phyloP scores from a whole-genome alignment of 2,329 filamentous ascomycete genomes.

The Chaetoscypha palmicola region DNA sequence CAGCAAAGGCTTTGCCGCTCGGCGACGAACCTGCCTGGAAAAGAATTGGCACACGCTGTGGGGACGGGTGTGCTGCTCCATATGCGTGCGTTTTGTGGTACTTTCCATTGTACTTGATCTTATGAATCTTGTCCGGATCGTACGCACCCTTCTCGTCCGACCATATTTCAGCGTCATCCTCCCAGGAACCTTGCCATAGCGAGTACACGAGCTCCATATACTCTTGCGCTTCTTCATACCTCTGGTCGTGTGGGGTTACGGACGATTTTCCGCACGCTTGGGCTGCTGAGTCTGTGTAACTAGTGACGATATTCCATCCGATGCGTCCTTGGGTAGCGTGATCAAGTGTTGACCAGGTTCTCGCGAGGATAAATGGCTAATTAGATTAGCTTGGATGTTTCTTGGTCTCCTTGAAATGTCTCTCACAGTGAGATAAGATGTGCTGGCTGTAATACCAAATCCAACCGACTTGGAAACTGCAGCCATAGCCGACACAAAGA shows the following conservation, averaged over 20 bases:
- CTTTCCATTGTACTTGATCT: not conserved
- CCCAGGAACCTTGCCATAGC: slow-evolving; percentile 13
- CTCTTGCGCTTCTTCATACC: slow-evolving; percentile 56
- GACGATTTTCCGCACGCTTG: slow-evolving; percentile 50
- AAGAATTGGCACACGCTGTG: not conserved
- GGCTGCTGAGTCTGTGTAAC: slow-evolving; percentile 59
- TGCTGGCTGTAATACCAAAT: slow-evolving; percentile 58
- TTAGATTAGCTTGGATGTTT: too few species aligned
- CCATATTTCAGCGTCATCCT: slow-evolving; percentile 55
- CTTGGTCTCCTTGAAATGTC: too few species aligned
- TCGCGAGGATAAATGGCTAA: slow-evolving; percentile 35
- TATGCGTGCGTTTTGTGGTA: not conserved
- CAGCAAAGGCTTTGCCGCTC: not conserved
- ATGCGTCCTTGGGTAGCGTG: slow-evolving; percentile 4
- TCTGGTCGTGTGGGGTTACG: slow-evolving; percentile 56
- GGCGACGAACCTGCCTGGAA: not conserved
- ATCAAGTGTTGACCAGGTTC: slow-evolving; percentile 8
- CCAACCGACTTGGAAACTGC: slow-evolving; percentile 56
- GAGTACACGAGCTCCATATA: slow-evolving; percentile 57
- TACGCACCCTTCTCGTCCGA: slow-evolving; percentile 48
- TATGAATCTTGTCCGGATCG: not conserved
- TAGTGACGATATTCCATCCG: slow-evolving; percentile 43
- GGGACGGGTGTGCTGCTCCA: not conserved
- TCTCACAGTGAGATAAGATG: slow-evolving; percentile 42
- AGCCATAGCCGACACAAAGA: slow-evolving; percentile 57